A percentile compares a stretch with the other conserved stretches of the same genome.
Conservation (phyloP, 2,329 filamentous ascomycete species). For the Moelleriella libera region DNA sequence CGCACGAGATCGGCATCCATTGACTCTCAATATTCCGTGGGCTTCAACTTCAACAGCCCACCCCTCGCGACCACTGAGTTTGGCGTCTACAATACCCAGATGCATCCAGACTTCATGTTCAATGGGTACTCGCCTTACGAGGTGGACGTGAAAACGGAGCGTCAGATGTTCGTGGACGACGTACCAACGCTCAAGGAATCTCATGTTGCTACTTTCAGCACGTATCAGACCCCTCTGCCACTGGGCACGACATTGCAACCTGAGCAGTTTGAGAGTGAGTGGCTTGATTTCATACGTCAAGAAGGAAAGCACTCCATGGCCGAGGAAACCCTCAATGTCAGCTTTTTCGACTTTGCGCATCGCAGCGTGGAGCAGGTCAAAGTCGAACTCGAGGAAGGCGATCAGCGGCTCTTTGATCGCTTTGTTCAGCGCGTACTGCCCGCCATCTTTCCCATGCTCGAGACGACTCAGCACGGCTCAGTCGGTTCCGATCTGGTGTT, state of each 20-base stretch:
- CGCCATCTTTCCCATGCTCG: slow-evolving; percentile 81
- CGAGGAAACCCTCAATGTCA: slow-evolving; percentile 54
- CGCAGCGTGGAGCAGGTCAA: slow-evolving; percentile 52
- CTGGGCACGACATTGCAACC: slow-evolving; percentile 52
- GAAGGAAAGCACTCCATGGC: slow-evolving; percentile 47
- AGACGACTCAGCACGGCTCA: slow-evolving; percentile 76
- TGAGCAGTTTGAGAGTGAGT: slow-evolving; percentile 49
- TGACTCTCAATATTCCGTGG: slow-evolving; percentile 62
- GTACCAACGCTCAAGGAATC: slow-evolving; percentile 76
- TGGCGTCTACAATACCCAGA: slow-evolving; percentile 47
- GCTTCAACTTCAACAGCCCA: slow-evolving; percentile 59
- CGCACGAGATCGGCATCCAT: slow-evolving; percentile 64
- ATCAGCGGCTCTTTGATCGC: slow-evolving; percentile 77
- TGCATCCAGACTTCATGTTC: slow-evolving; percentile 47
- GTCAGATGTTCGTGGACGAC: slow-evolving; percentile 87
- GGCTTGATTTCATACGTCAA: slow-evolving; percentile 25
- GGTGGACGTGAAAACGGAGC: slow-evolving; percentile 89
- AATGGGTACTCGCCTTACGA: slow-evolving; percentile 65
- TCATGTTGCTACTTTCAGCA: slow-evolving; percentile 82
- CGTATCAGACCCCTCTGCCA: slow-evolving; percentile 68
- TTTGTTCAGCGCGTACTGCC: slow-evolving; percentile 81
- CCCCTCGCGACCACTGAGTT: slow-evolving; percentile 35
- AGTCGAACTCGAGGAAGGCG: slow-evolving; percentile 75
- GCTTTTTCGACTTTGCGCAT: slow-evolving; percentile 74
- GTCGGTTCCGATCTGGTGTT: slow-evolving; percentile 72